These are phyloP conservation scores for Suillus alpinus DNA, from an alignment of 768 basidiomycete genomes.

Conservation along the genomic window DNA sequence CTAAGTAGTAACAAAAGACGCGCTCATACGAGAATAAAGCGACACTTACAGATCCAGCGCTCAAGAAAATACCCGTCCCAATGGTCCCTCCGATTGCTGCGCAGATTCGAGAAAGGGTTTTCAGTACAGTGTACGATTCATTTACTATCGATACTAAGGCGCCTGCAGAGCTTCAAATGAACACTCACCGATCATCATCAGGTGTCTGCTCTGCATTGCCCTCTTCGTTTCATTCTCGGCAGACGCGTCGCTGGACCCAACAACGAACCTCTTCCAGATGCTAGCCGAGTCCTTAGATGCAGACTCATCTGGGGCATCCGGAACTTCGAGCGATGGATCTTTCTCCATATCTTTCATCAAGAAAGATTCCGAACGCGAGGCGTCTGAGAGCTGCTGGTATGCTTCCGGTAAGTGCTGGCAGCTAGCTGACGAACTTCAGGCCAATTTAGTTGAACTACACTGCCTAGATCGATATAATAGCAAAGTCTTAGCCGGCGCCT, in stretches of 20 bases:
- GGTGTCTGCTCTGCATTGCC: conserved; percentile 38
- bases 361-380: neutral
- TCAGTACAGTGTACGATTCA: neutral
- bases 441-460: neutral
- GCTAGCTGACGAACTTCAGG: neutral
- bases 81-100: conserved; percentile 56
- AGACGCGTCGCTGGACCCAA: conserved; percentile 10
- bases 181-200: conserved; percentile 40
- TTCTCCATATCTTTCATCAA: neutral
- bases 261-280: conserved; percentile 21
- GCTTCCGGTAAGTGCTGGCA: neutral
- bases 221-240: conserved; percentile 32
- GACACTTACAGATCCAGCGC: conserved; percentile 48
- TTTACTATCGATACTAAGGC: neutral
- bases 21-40: neutral
- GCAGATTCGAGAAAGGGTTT: neutral
- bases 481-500: neutral
- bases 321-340: neutral
- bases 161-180: neutral
- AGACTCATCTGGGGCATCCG: neutral
- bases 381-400: neutral
- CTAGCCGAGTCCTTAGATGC: neutral
- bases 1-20: neutral
- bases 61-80: conserved; percentile 60
- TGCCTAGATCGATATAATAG: neutral